Base-by-base conservation (phyloP, 768 basidiomycete genomes). In the Boletus rubroflammeus region DNA sequence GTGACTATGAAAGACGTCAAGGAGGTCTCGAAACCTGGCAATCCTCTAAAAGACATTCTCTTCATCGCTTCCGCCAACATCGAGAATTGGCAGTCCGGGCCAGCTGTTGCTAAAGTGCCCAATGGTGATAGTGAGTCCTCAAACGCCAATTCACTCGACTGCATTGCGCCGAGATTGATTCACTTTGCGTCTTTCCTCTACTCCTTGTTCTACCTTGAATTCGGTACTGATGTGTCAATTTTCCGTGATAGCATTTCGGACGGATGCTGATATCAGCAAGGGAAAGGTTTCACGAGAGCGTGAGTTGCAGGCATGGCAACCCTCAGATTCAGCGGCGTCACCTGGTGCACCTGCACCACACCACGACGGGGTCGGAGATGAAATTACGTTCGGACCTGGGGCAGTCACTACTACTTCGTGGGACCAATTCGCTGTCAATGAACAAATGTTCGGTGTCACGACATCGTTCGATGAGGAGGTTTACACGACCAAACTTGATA, bases 371-470 rank as follows among this genome's bases (percentile, higher is more conserved):
- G 69, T 68, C 46, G 76, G 76, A 39, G 90, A 91, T 65, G 89
- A 90, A 31, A 54, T 81, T 52, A 90, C 88, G 0, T 92, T 91
- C 61, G 87, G 84, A 5, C 65, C 78, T 15, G 78, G 78, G 11
- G 71, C 78, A 15, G 69, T 62, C n/a, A 62, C 62, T 41, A 75
- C 72, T 54, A 67, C 72, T 28, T 65, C 76, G 2, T 94, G 95
- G 92, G 94, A 99, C 71, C 93, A 97, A 71, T 99, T 96, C 63
- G 86, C 85, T 19, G 91, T 78, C 39, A 99, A 98, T 72, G 96
- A 98, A 72, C 79, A 88, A 62, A 78, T 92, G 51, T 98, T 97
- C 66, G 97, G 97, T 23, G 85, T 96, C 57, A 93, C 79, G 64
- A 93, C 93, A 9, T 83, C 82, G 62, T 99, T 92, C 71, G 88